A percentile compares a stretch with the other conserved stretches of the same genome.
Evolutionary conservation across 176 grass and related monocot species (phyloP).

Genomic region (Ensete ventricosum): DNA sequence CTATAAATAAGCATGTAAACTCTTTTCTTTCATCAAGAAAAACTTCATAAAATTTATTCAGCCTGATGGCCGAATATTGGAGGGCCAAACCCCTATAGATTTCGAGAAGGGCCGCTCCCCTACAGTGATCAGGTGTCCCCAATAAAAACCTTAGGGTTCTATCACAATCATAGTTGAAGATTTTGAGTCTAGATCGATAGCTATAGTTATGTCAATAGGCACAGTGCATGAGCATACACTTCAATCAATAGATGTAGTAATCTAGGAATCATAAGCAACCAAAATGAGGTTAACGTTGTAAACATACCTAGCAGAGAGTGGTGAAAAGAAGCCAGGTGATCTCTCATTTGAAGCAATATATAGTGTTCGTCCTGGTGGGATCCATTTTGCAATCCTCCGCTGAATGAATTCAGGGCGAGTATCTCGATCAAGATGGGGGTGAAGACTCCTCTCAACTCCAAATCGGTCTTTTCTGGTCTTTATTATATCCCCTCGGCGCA

Average conservation of each 20-base stretch:
- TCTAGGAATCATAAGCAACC: background rate
- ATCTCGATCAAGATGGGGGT: slow-evolving; percentile 95
- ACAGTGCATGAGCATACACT: background rate
- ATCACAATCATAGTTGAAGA: background rate
- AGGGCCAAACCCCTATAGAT: too few relatives aligned
- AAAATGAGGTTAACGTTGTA: background rate
- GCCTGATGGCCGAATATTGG: too few relatives aligned
- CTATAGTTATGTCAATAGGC: background rate
- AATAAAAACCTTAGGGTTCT: too few relatives aligned
- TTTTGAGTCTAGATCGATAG: background rate
- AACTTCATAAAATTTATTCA: too few relatives aligned
- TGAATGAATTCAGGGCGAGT: slow-evolving; percentile 81
- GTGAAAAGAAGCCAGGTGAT: slow-evolving; percentile 63
- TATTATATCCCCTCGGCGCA: slow-evolving; percentile 75
- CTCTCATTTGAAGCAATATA: slow-evolving; percentile 93
- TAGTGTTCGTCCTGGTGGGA: slow-evolving; percentile 63
- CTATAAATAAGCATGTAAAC: too few relatives aligned
- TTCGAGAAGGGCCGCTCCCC: too few relatives aligned
- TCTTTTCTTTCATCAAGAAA: too few relatives aligned
- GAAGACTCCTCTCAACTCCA: slow-evolving; percentile 70
- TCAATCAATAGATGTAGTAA: slow-evolving; percentile 11
- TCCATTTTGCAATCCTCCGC: slow-evolving; percentile 75
- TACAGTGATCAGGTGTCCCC: too few relatives aligned
- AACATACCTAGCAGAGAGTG: slow-evolving; percentile 57
- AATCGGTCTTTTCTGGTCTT: slow-evolving; percentile 88